phyloP scores from a whole-genome alignment of 805 yeast species.

The Candida sphagnicola region DNA sequence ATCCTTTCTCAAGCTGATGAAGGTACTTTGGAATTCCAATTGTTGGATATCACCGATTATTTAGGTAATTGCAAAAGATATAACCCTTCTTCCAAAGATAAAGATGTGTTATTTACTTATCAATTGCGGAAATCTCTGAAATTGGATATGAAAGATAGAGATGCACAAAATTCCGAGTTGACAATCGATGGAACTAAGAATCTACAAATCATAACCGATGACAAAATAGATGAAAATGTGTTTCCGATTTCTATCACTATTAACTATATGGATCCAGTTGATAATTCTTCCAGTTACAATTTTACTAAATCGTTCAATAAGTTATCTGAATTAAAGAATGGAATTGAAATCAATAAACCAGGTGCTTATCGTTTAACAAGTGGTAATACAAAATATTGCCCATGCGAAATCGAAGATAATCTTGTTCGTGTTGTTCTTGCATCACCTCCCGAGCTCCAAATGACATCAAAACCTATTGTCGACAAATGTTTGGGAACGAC shows the following conservation, averaged over 20 bases:
- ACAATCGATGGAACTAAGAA: slow-evolving; percentile 8
- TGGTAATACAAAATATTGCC: slow-evolving; percentile 60
- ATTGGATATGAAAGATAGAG: slow-evolving; percentile 18
- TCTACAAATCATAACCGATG: slow-evolving; percentile 6
- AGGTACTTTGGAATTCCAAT: slow-evolving; percentile 27
- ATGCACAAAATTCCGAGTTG: slow-evolving; percentile 5
- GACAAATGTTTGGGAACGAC: slow-evolving; percentile 93
- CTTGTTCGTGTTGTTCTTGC: slow-evolving; percentile 42
- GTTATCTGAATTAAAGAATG: slow-evolving; percentile 22
- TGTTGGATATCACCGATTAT: slow-evolving; percentile 28
- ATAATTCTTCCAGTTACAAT: slow-evolving; percentile 14
- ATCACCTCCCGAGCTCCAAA: slow-evolving; percentile 35
- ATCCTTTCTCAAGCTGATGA: slow-evolving; percentile 13
- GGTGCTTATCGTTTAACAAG: slow-evolving; percentile 62
- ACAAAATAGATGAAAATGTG: slow-evolving; percentile 28
- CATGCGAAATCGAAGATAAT: slow-evolving; percentile 47
- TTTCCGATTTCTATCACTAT: slow-evolving; percentile 45
- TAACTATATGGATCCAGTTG: slow-evolving; percentile 20
- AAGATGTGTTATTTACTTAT: slow-evolving; percentile 28
- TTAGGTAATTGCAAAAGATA: slow-evolving; percentile 29
- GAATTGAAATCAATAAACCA: slow-evolving; percentile 45
- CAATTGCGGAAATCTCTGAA: slow-evolving; percentile 23
- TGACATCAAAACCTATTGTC: slow-evolving; percentile 55
- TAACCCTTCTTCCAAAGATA: slow-evolving; percentile 34
- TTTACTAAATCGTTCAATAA: slow-evolving; percentile 22